Evolutionary conservation across 768 basidiomycete genomes (phyloP), one percentile per base, ranked within the genome.

Genomic region (Tylopilus cervinicoccineus): DNA sequence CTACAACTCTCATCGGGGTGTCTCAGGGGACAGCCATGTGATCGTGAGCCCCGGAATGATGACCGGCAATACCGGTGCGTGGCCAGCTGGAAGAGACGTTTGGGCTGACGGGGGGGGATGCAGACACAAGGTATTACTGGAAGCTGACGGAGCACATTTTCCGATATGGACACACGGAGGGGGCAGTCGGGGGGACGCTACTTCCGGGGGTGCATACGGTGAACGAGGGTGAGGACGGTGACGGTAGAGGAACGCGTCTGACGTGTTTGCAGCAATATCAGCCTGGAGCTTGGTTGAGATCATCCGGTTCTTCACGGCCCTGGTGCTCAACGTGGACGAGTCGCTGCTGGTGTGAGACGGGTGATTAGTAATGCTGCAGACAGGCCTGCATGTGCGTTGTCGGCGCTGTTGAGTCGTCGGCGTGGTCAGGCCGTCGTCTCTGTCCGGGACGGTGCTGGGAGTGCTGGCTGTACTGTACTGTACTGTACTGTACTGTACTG

Each of bases 241-340:
- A 13, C 14, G 9, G 12, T 17, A 27, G 45, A 43, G 29, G 20
- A 24, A 9, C 29, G 5, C 31, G 3, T n/a, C n/a, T 46, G 29
- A 36, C 28, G 6, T 13, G 6, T 14, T 47, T 14, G 29, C 38
- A 46, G 85, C 70, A 20, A 66, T 83, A 17, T 55, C 67, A 10
- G 72, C 72, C 1, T 75, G 78, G 49, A 65, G 68, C 5, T 79
- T 85, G 50, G 61, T 86, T 38, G 84, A 86, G 60, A 75, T 80
- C 45, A 79, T 87, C 38, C 70, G 78, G 22, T 89, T 88, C 67
- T 86, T 79, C 60, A 70, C 76, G 1, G 75, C 74, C 3, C 68
- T 88, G 29, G 79, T 88, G 17, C 68, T 89, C 34, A 89, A 88
- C 53, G 74, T 72, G 1, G 86, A 88, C 47, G 85, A 88, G 59